Evolutionary conservation across 768 basidiomycete species (phyloP), one percentile per base, ranked within the genome.

Genomic region (Coprinopsis strossmayeri): DNA sequence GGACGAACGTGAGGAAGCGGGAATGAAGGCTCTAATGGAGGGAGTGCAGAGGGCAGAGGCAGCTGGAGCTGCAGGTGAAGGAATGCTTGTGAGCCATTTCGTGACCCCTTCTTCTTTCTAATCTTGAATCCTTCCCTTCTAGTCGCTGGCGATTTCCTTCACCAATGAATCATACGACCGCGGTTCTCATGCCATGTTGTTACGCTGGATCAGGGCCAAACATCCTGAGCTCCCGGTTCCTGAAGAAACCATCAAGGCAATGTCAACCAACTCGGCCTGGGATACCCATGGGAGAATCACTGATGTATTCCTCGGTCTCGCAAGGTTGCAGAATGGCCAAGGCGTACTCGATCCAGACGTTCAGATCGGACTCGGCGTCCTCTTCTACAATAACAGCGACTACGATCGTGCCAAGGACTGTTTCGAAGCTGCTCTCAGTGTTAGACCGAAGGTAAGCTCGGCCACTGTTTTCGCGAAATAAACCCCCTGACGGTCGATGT

Each of bases 121-220:
- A 20, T 25, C 13, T n/a, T n/a, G n/a, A n/a, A n/a, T 41, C 43
- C 44, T 50, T 41, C 60, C 43, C 23, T 27, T 17, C 34, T 57
- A 97, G 94, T 92, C 92, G 4, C 78, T 97, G 27, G 93, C 95
- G 1, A 92, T 97, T 54, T 92, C 91, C 7, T 98, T 90, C 64
- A 95, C 94, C 26, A 99, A 98, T 59, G 95, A 98, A 67, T 80
- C 81, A 0, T 87, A 84, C 57, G 94, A 98, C 57, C 75, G 87
- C 10, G 93, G 84, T 5, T 87, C 94, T 2, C 81, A 95, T 60
- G 69, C 82, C 0, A 89, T 85, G 72, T 77, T 99, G 13, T 77
- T 94, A 42, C 85, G 85, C 26, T 97, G 91, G 89, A 71, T 97
- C 43, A 68, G 69, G 47, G 77, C 84, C 30, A 77, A 77, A 40